phyloP scores from a whole-genome alignment of 176 grass and related monocot genomes.

The Ensete glaucum region DNA sequence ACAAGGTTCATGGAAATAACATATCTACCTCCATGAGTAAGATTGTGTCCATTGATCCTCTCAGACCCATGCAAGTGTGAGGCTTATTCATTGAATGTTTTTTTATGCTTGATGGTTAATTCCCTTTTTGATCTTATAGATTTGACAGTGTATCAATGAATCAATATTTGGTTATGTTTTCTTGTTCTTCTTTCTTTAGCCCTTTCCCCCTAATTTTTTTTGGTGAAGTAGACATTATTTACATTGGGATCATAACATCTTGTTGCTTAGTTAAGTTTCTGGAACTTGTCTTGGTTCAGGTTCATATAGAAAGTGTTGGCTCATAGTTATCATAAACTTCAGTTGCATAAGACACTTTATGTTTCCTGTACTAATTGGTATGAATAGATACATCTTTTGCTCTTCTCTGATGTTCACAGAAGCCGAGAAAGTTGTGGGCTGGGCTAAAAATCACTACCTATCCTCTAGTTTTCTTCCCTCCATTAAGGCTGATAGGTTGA shows the following conservation, averaged over 20 bases:
- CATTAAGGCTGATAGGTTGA: conserved; percentile 53
- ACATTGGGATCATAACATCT: no score
- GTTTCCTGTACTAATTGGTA: background rate
- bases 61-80: no score
- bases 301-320: no score
- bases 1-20: background rate
- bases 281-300: no score
- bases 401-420: conserved; percentile 40
- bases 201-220: background rate
- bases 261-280: no score
- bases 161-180: background rate
- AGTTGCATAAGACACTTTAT: no score
- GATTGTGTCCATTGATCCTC: no score
- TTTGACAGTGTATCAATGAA: background rate
- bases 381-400: background rate
- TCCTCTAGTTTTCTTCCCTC: conserved; percentile 51
- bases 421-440: conserved; percentile 73
- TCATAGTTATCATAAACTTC: no score
- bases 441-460: conserved; percentile 84
- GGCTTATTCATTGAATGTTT: no score
- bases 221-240: no score
- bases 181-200: background rate
- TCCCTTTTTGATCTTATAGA: background rate
- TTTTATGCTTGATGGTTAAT: background rate
- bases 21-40: background rate